Conservation (phyloP, 352 stramenopile species). For the Lagenidium giganteum region DNA sequence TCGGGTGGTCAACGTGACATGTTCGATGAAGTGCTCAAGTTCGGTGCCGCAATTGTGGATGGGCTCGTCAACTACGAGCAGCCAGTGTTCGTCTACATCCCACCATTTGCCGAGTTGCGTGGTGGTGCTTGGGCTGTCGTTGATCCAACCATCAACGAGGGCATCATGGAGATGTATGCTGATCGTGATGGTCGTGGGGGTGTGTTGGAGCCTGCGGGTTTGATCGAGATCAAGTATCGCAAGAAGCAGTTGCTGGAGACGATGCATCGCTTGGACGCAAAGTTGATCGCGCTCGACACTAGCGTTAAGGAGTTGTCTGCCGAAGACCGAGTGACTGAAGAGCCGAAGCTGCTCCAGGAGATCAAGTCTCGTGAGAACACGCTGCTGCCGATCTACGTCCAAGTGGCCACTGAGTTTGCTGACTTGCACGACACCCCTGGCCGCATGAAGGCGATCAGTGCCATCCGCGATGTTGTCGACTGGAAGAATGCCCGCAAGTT, state of each 20-base stretch:
- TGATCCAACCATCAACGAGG: slow-evolving; percentile 99
- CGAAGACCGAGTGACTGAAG: slow-evolving; percentile 32
- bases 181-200: slow-evolving; percentile 91
- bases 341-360: slow-evolving; percentile 78
- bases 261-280: slow-evolving; percentile 96
- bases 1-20: slow-evolving; percentile 99
- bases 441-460: slow-evolving; percentile 99
- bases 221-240: slow-evolving; percentile 99
- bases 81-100: slow-evolving; percentile 99
- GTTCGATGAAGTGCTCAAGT: slow-evolving; percentile 99
- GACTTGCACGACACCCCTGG: slow-evolving; percentile 99
- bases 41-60: slow-evolving; percentile 99
- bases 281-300: slow-evolving; percentile 83
- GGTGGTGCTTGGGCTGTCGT: slow-evolving; percentile 99
- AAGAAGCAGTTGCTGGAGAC: slow-evolving; percentile 95
- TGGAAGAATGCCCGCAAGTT: slow-evolving; percentile 94
- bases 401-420: slow-evolving; percentile 99
- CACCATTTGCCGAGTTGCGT: slow-evolving; percentile 97
- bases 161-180: slow-evolving; percentile 99
- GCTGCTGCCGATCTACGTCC: slow-evolving; percentile 96
- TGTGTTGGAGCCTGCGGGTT: slow-evolving; percentile 98
- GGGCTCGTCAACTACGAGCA: slow-evolving; percentile 98
- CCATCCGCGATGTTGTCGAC: slow-evolving; percentile 96
- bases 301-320: slow-evolving; percentile 56
- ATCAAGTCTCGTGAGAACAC: slow-evolving; percentile 91